Evolutionary conservation across 345 rosid genomes (phyloP).

Genomic region (Acer yangbiense): DNA sequence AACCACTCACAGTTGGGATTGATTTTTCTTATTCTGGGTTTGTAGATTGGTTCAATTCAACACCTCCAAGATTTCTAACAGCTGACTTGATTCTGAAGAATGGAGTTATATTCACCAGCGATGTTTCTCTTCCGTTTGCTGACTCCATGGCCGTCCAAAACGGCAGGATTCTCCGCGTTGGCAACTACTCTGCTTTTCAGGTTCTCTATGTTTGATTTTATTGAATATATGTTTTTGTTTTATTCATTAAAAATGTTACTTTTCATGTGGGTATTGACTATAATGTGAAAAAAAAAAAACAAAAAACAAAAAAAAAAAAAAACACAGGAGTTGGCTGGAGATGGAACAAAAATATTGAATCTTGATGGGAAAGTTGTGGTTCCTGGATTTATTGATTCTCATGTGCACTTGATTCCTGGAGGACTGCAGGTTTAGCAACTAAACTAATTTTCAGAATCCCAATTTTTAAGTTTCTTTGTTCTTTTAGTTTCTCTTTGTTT

Average conservation of each 20-base stretch:
- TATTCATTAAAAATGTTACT: background rate
- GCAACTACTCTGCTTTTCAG: slow-evolving; percentile 68
- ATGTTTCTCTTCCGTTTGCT: slow-evolving; percentile 57
- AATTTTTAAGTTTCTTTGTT: background rate
- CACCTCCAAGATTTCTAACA: slow-evolving; percentile 26
- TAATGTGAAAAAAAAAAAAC: background rate
- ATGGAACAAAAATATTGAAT: slow-evolving; percentile 60
- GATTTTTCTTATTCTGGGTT: slow-evolving; percentile 1
- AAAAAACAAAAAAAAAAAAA: background rate
- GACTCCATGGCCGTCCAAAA: slow-evolving; percentile 78
- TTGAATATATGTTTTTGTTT: background rate
- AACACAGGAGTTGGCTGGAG: slow-evolving; percentile 57
- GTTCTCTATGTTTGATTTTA: slow-evolving; percentile 25
- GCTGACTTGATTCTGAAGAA: slow-evolving; percentile 76
- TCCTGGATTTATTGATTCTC: slow-evolving; percentile 95
- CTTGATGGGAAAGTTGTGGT: slow-evolving; percentile 77
- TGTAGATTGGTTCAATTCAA: slow-evolving; percentile 57
- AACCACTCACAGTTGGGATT: background rate
- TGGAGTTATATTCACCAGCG: slow-evolving; percentile 81
- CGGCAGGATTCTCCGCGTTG: slow-evolving; percentile 73
- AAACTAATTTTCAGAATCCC: background rate
- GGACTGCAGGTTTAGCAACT: slow-evolving; percentile 71
- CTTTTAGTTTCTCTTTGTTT: background rate
- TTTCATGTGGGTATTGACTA: background rate
- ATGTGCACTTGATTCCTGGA: slow-evolving; percentile 71